Base-by-base conservation (phyloP, 352 stramenopile species). In the Phytophthora sansomeana region DNA sequence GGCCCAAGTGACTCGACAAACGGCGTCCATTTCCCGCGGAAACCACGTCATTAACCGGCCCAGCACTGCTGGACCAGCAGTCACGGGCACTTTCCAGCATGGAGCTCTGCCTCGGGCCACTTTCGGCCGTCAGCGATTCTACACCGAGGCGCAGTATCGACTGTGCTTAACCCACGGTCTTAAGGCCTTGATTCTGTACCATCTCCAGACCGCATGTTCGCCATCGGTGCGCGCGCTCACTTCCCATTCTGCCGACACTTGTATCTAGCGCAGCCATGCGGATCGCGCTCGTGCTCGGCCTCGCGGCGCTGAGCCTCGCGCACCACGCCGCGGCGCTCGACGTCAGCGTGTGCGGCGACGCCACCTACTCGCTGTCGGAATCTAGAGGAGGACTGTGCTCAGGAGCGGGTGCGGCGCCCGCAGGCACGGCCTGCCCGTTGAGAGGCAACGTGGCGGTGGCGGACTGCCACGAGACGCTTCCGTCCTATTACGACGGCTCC, bases 291-390 rank as follows among this genome's bases (percentile, higher is more conserved):
- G 51, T 64, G 38, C 52, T 73, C 9, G 19, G 57, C 35, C 16
- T 66, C 32, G 42, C 43, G 21, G 61, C 50, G 35, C 17, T 61
- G n/a, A 28, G 33, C 35, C n/a, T 19, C n/a, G 49, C 16, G 19
- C 10, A 39, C 32, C 6, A 33, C 29, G 32, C 36, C 21, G 19
- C 39, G 13, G 69, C 69, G 14, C 24, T 67, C 36, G 62, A 78
- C 30, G 71, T 85, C 39, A 82, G 70, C 35, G 64, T 85, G 16
- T 82, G 77, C 49, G 62, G 74, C 16, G 77, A 85, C 41, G 77
- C 77, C 32, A 85, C 77, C 28, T 85, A 85, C 42, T 47, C 55
- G 19, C 36, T 83, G 6, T 52, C 47, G 6, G 56, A 66, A 24
- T 35, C 47, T 10, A 44, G 53, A 50, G 75, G 69, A n/a, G 39